Base-by-base conservation (phyloP, 208 protist genomes). In the Phytomonas sp. region DNA sequence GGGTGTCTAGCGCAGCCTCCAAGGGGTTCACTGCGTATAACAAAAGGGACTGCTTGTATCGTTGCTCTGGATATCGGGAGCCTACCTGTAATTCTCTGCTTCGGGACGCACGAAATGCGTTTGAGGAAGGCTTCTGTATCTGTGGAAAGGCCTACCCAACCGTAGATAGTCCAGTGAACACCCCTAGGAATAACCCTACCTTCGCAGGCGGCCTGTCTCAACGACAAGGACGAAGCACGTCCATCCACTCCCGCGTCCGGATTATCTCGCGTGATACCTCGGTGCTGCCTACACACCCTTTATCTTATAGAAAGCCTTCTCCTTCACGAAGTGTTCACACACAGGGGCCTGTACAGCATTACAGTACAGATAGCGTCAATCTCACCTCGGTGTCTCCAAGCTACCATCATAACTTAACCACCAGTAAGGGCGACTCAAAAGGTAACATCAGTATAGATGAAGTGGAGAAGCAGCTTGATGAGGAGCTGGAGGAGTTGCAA, bases 41-140 rank as follows among this genome's bases (percentile, higher is more conserved):
- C 64, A 10, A 4, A n/a, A 45, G 11, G 45, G 49, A 3, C 60
- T 63, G 8, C 60, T 29, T 7, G 37, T 31, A 5, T 30, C 60
- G 26, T 8, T 67, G 30, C 10, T 30, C 23, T 52, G 19, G 19
- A 29, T 95, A 93, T 77, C 78, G 80, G 29, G 88, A 94, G 61
- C 91, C 91, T 3, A 95, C 91, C 4, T 91, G 86, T 63, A 91
- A 83, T 72, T 95, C 91, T n/a, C 79, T 86, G 29, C 78, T 93
- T 61, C 86, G 91, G 31, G 91, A 94, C 65, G 81, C 91, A 14
- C 84, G 91, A 10, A 82, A 83, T 29, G 74, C 75, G 7, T 70
- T 73, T 0, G 82, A 74, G 32, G 84, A 83, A 34, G 64, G 68
- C 0, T 63, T 45, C n/a, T 73, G 73, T 60, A 23, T 56, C 19